Base-by-base conservation (phyloP, 306 rosid genomes). In the Rosa chinensis region DNA sequence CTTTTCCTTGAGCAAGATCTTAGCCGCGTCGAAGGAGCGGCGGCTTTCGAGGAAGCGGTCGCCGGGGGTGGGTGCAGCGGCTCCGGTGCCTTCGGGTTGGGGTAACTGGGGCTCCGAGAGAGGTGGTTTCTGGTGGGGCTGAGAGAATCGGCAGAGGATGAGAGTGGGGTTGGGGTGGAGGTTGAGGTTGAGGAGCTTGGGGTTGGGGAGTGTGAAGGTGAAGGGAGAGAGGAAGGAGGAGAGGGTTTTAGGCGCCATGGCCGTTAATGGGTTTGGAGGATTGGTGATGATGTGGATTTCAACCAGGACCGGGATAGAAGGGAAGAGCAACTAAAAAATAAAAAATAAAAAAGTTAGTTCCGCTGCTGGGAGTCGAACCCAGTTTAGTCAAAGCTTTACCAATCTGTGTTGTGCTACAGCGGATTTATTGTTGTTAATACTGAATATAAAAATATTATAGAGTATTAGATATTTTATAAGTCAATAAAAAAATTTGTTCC, bases 11-110 rank as follows among this genome's bases (percentile, higher is more conserved):
- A 86, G 77, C 21, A 89, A 56, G 61, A 90, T 84, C 82, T 94
- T 92, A 2, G 90, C 84, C 16, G 90, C 88, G 48, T 92, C 99
- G 14, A 85, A 21, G 21, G 92, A 85, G 3, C 84, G 87, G 20
- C 89, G 93, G 35, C 74, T 90, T 52, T 94, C 90, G 63, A 92
- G 89, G 70, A 91, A 90, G 70, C 84, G 87, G 78, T 94, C 97
- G 2, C 97, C 97, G 0, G 90, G 97, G 35, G 99, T 88, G 14
- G 95, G 92, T 35, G 95, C 88, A 18, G 97, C 97, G 0, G 97
- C 88, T 25, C 97, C 97, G 52, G 84, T 81, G 25, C 99, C 98
- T 9, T 84, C 91, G 4, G 86, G 78, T 70, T 81, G 81, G 37
- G 77, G 69, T 6, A 9, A 72, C 18, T 74, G 80, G 39, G 79